Percentiles rank a stretch among this genome's conserved stretches.
Conservation (phyloP, 2,329 filamentous ascomycete species). For the Pyrenophora teres region DNA sequence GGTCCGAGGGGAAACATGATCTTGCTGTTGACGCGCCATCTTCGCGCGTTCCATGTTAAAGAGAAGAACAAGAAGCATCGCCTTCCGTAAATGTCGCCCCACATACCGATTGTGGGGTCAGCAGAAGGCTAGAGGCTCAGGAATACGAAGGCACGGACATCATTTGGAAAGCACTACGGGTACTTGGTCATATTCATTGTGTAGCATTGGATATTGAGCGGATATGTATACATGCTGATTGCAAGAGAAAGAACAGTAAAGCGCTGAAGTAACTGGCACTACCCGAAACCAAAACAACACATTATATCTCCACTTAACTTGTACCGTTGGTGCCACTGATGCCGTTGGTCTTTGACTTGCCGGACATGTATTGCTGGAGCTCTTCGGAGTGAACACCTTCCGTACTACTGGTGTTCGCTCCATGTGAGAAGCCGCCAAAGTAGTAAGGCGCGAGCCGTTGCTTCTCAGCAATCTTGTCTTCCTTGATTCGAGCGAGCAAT, state of each 20-base stretch:
- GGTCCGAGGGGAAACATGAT: slow-evolving; percentile 23
- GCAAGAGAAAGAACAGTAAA: not conserved
- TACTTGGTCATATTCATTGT: not conserved
- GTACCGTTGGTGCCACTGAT: slow-evolving; percentile 14
- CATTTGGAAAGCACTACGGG: not conserved
- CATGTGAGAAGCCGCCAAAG: slow-evolving; percentile 40
- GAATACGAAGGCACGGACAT: slow-evolving; percentile 19
- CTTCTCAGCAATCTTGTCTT: slow-evolving; percentile 40
- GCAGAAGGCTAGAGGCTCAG: slow-evolving; percentile 7
- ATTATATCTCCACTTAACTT: not conserved
- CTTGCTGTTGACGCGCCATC: slow-evolving; percentile 4
- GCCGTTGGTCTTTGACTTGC: slow-evolving; percentile 17
- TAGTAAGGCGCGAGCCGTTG: slow-evolving; percentile 43
- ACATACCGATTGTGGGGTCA: slow-evolving; percentile 39
- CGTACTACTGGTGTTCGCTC: slow-evolving; percentile 35
- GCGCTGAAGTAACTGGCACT: not conserved
- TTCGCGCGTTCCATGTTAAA: slow-evolving; percentile 13
- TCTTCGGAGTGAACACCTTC: slow-evolving; percentile 40
- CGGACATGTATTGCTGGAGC: slow-evolving; percentile 27
- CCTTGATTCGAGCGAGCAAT: slow-evolving; percentile 36
- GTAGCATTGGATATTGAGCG: not conserved
- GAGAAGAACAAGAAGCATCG: slow-evolving; percentile 15
- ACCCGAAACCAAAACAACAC: not conserved
- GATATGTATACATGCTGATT: not conserved
- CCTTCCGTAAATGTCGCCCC: slow-evolving; percentile 22